Evolutionary conservation across 2,329 filamentous ascomycete species (phyloP), one percentile per base, ranked within the genome.

Genomic region (Ramichloridium luteum): DNA sequence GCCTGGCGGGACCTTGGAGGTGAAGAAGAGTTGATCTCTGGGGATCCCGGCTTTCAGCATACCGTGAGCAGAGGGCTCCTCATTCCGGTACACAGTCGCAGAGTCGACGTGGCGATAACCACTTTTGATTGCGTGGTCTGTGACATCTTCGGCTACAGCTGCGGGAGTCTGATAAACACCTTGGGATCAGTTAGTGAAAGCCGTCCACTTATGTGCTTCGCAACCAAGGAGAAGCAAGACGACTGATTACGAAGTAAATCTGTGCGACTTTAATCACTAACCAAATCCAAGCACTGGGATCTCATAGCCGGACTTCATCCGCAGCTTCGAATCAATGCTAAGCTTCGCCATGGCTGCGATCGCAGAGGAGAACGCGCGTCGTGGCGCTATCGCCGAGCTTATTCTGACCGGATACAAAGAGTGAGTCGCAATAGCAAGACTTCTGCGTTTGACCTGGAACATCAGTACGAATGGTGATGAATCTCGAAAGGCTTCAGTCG

Each of bases 91-190:
- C 14, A 53, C 60, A 8, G 64, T 62, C 3, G 73, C 72, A 1
- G 66, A 70, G 50, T 77, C 73, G 39, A 76, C 65, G 57, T 76
- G 71, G 37, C 67, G 60, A 45, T 75, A 74, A 28, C 72, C 70
- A 10, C 56, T 51, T 40, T 67, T 58, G 37, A 75, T 57, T 0
- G 71, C 67, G 39, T 77, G 70, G 9, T 61, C 42, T 5, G 70
- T 68, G 1, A 77, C 70, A 16, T 65, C 61, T 45, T 73, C 67
- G n/a, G 70, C 66, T 4, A 68, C 53, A 36, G 66, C 62, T 13
- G 69, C 61, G 9, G 74, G 73, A n/a, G 20, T 23, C n/a, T 23
- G 20, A 23, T 23, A 23, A n/a, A 23, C 20, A 23, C 20, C 20
- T 23, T 8, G 20, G 8, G n/a, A n/a, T n/a, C n/a, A n/a, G n/a